Conservation (phyloP, 805 yeast species). For the Hanseniaspora valbyensis region DNA sequence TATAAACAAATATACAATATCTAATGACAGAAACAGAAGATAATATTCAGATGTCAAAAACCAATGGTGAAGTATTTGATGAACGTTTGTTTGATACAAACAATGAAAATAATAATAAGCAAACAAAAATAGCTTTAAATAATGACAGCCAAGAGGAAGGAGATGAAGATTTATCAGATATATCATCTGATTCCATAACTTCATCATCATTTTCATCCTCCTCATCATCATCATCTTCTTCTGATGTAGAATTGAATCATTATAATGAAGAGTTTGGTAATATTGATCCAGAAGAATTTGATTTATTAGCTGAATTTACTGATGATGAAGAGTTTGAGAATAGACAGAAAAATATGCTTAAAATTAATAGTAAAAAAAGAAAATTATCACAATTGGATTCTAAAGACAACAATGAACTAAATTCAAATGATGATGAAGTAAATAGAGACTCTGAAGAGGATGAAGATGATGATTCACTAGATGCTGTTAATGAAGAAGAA, state of each 20-base stretch:
- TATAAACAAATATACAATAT: no score
- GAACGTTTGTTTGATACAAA: no score
- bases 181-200: no score
- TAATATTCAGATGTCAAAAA: no score
- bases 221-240: slow-evolving; percentile 1
- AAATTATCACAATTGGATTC: slow-evolving; percentile 3
- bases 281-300: slow-evolving; percentile 28
- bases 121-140: no score
- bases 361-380: not conserved
- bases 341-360: slow-evolving; percentile 16
- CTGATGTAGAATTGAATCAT: slow-evolving; percentile 14
- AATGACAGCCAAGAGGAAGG: no score
- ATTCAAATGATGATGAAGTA: slow-evolving; percentile 16
- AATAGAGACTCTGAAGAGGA: slow-evolving; percentile 28
- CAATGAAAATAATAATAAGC: no score
- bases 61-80: no score
- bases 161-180: no score
- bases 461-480: slow-evolving; percentile 28
- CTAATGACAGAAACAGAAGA: no score
- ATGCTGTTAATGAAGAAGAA: slow-evolving; percentile 32
- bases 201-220: no score
- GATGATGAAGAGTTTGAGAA: slow-evolving; percentile 23
- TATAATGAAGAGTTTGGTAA: slow-evolving; percentile 16
- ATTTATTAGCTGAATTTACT: slow-evolving; percentile 30
- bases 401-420: slow-evolving; percentile 17